Evolutionary conservation across 148 eudicot species (phyloP), one percentile per base, ranked within the genome.

Genomic region (Fagopyrum homotropicum): DNA sequence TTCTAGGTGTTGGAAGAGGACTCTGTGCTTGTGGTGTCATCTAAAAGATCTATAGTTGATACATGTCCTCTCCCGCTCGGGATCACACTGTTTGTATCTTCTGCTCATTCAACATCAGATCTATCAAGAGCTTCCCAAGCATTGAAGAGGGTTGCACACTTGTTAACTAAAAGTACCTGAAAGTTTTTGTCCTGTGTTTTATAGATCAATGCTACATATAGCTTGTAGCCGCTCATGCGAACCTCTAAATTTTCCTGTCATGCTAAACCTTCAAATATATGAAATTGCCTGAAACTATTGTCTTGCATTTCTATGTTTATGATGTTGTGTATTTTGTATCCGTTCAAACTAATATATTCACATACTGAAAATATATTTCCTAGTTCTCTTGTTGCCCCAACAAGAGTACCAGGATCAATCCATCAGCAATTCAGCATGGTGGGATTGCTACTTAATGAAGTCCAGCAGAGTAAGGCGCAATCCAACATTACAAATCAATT

Each of bases 31-130:
- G 85, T 88, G 40, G 93, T 86, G 35, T 79, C 84, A 78, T 88
- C 97, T 16, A 94, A 86, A 79, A 83, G 89, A 80, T 91, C 98
- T 1, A 83, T 80, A 4, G 81, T 90, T 30, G 98, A 94, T 82
- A 89, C 84, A 78, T 94, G 97, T 71, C 86, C 79, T 59, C 73
- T 94, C 45, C 93, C 97, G 9, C 77, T 84, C 19, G 96, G 95
- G 68, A 83, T 94, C 51, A 87, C 84, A 84, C 75, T 91, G 60
- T 89, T 84, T 71, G 88, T 91, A 59, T 94, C 98, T 2, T 93
- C 93, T 73, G 95, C 82, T 45, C 98, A 94, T 81, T 84, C 96
- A 9, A 88, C 91, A 73, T 77, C 88, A 72, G 98, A 94, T 85
- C 73, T 94, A 76, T 72, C 43, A 45, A 86, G 85, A 85, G 90